A percentile compares a stretch with the other conserved stretches of the same genome.
Evolutionary conservation across 73 alveolate species (phyloP).

Genomic region (Effrenium voratum): DNA sequence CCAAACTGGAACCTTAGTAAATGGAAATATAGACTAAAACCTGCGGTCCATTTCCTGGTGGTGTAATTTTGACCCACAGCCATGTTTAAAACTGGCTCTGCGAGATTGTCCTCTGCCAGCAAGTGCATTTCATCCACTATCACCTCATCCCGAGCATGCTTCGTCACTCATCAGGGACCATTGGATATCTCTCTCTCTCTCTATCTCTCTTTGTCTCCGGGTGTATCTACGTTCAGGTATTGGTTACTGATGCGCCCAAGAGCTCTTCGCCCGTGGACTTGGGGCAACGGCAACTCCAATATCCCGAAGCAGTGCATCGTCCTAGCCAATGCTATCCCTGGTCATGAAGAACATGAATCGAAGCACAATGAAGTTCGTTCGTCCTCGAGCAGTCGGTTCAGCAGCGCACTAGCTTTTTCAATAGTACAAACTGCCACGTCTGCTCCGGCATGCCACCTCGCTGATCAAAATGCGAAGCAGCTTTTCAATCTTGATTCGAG

Average conservation of each 20-base stretch:
- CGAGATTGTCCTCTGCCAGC: conserved; percentile 27
- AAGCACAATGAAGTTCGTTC: not conserved
- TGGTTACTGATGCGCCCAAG: not conserved
- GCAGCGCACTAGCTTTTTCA: conserved; percentile 68
- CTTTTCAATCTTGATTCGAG: too few relatives aligned
- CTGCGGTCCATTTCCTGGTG: too few relatives aligned
- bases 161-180: not conserved
- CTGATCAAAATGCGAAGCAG: too few relatives aligned
- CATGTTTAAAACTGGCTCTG: too few relatives aligned
- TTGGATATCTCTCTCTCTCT: not conserved
- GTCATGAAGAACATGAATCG: not conserved
- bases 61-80: too few relatives aligned
- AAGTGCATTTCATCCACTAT: conserved; percentile 85
- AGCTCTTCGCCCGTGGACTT: not conserved
- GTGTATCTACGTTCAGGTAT: not conserved
- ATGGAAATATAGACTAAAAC: too few relatives aligned
- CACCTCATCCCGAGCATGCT: not conserved
- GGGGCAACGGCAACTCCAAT: conserved; percentile 34
- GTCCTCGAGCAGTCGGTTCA: conserved; percentile 80
- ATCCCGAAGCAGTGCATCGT: conserved; percentile 63
- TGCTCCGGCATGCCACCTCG: conserved; percentile 87
- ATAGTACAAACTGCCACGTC: conserved; percentile 89
- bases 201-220: too few relatives aligned
- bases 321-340: not conserved
- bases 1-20: too few relatives aligned